Evolutionary conservation across 345 rosid genomes (phyloP), one percentile per base, ranked within the genome.

Genomic region (Cardiospermum halicacabum): DNA sequence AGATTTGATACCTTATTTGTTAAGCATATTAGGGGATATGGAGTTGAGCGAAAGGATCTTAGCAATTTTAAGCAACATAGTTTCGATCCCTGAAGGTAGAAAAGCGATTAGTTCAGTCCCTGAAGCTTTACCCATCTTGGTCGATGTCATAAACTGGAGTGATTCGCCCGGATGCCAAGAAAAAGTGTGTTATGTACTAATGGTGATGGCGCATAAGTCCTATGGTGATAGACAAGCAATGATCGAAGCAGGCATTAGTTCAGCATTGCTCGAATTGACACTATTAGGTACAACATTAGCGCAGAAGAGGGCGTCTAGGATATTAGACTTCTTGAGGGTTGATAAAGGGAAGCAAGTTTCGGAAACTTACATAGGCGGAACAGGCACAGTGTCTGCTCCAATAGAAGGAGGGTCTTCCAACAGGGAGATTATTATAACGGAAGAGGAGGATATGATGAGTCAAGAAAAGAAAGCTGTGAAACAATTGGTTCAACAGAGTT

Each of bases 161-260:
- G 99, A 94, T 58, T 88, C 99, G 7, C 92, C 97, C 0, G 84
- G 75, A 15, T 90, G 99, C 88, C 99, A 94, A 74, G 99, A 94
- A 72, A 94, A 94, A 62, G 89, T 87, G 4, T 82, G 91, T 0
- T 94, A 94, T 61, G 71, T 90, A 8, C 69, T 94, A 53, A 91
- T 94, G 99, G 83, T 91, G 32, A 89, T 91, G 99, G 96, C 96
- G 31, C 96, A 91, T 70, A 94, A 94, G 57, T 79, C 89, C 0
- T 88, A 94, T 30, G 83, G 89, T 34, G 92, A 91, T 68, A 70
- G 97, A 73, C 96, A 88, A 62, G 85, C 88, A 60, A 94, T 94
- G 99, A 80, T 90, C 0, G 97, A 94, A 34, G 99, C 95, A 0
- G 99, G 99, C 36, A 69, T 94, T 39, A 85, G 77, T 28, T 91